Evolutionary conservation across 441 rosid genomes (phyloP), one percentile per base, ranked within the genome.

Genomic region (Erodium chrysanthum): DNA sequence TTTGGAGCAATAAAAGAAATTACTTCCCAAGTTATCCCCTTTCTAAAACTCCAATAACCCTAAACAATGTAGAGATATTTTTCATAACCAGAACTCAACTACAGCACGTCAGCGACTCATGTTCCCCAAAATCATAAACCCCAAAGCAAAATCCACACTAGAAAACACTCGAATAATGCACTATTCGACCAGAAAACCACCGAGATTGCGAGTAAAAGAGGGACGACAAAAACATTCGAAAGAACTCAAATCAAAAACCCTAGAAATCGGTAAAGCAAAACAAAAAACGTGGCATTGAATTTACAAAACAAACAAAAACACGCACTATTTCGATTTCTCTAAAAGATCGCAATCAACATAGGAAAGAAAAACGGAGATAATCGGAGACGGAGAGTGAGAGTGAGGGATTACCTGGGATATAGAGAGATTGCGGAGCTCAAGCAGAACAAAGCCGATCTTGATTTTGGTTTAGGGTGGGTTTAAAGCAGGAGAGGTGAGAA

Each of bases 321-420:
- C 44, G n/a, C n/a, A n/a, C n/a, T n/a, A n/a, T n/a, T n/a, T 48
- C 18, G 10, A 58, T 22, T 22, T 0, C 31, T 58, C 63, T 2
- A 58, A 3, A 25, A 22, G 14, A 23, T 10, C n/a, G 63, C 11
- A 11, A 58, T 9, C 22, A 9, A 1, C 31, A 58, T 10, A 23
- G 0, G 0, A 7, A 22, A 22, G 3, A 20, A 56, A 56, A 56
- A 20, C 29, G 27, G 29, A 21, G 62, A 10, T 7, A 7, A 21
- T 20, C 12, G 62, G 63, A 58, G 29, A 58, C 27, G 62, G 63
- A 54, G 23, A n/a, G n/a, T n/a, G n/a, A n/a, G n/a, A 22, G 63
- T 22, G 63, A 58, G 63, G 22, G 27, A 58, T 58, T 23, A 58
- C 63, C 63, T 35, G 10, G 10, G 40, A 35, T 35, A 35, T 8